Conservation (phyloP, 306 rosid species). For the Mimosa bimucronata region DNA sequence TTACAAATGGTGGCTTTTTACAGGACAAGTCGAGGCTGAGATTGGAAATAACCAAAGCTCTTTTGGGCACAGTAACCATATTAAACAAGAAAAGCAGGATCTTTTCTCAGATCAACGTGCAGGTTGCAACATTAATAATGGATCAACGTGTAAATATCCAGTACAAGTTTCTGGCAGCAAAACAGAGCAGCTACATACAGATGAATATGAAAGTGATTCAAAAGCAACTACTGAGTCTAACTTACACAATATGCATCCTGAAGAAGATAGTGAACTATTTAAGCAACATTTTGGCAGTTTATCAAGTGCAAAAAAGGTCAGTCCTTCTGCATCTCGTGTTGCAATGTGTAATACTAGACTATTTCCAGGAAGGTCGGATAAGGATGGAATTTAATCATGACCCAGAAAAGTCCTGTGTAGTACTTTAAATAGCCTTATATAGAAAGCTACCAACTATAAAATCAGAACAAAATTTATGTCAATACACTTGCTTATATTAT, state of each 20-base stretch:
- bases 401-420: neutral
- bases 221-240: slow-evolving; percentile 36
- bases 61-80: slow-evolving; percentile 33
- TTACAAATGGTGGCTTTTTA: slow-evolving; percentile 38
- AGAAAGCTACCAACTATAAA: slow-evolving; percentile 19
- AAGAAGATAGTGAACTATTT: slow-evolving; percentile 59
- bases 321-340: slow-evolving; percentile 38
- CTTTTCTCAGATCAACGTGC: slow-evolving; percentile 29
- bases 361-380: neutral
- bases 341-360: slow-evolving; percentile 12
- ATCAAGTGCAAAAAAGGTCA: slow-evolving; percentile 61
- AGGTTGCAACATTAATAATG: slow-evolving; percentile 26
- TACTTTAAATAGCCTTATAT: slow-evolving; percentile 7
- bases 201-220: slow-evolving; percentile 42
- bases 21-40: slow-evolving; percentile 42
- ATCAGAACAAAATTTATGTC: slow-evolving; percentile 21
- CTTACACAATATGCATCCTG: slow-evolving; percentile 30
- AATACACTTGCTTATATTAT: slow-evolving; percentile 4
- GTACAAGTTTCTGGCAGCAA: slow-evolving; percentile 39
- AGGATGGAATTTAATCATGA: neutral
- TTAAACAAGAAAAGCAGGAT: slow-evolving; percentile 29
- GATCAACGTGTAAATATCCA: slow-evolving; percentile 32
- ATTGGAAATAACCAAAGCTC: slow-evolving; percentile 39
- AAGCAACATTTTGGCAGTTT: slow-evolving; percentile 70
- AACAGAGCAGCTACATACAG: slow-evolving; percentile 37